phyloP scores from a whole-genome alignment of 1,139 yeast genomes.

The Geotrichum cucujoidarum region DNA sequence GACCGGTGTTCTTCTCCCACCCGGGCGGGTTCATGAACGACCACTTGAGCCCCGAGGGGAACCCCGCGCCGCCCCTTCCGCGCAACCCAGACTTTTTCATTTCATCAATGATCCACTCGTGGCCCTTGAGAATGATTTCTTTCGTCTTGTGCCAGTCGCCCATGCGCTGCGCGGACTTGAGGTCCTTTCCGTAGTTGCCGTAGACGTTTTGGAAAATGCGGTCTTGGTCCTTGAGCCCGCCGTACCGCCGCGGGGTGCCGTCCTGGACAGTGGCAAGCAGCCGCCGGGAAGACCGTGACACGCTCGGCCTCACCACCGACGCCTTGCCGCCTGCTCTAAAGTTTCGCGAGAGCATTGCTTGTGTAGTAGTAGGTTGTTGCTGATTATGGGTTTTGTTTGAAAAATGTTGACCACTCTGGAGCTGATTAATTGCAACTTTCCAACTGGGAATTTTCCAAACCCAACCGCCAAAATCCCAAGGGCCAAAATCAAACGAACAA shows the following conservation, averaged over 20 bases:
- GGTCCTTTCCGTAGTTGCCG: constrained; percentile 66
- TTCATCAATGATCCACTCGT: constrained; percentile 82
- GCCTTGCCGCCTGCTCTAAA: constrained; percentile 15
- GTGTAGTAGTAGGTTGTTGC: no score
- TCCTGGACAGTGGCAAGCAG: constrained; percentile 34
- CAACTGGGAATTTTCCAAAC: no score
- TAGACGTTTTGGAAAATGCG: constrained; percentile 81
- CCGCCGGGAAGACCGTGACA: constrained; percentile 9
- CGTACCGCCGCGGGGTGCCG: constrained; percentile 50
- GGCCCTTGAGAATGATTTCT: constrained; percentile 76
- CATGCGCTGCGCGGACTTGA: constrained; percentile 67
- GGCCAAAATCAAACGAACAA: no score
- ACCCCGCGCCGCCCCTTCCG: constrained; percentile 93
- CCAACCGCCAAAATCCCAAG: no score
- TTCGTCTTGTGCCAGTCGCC: constrained; percentile 92
- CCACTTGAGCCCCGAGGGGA: constrained; percentile 88
- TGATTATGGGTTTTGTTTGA: no score
- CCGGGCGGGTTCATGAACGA: constrained; percentile 93
- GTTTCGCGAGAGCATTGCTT: constrained; percentile 18
- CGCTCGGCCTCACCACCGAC: no score
- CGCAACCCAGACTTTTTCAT: constrained; percentile 78
- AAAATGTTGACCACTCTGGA: no score
- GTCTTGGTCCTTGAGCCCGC: constrained; percentile 76
- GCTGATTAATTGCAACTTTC: no score
- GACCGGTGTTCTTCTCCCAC: constrained; percentile 83